Evolutionary conservation across 2,329 filamentous ascomycete species (phyloP), one percentile per base, ranked within the genome.

Genomic region (Pseudopyricularia cyperi): DNA sequence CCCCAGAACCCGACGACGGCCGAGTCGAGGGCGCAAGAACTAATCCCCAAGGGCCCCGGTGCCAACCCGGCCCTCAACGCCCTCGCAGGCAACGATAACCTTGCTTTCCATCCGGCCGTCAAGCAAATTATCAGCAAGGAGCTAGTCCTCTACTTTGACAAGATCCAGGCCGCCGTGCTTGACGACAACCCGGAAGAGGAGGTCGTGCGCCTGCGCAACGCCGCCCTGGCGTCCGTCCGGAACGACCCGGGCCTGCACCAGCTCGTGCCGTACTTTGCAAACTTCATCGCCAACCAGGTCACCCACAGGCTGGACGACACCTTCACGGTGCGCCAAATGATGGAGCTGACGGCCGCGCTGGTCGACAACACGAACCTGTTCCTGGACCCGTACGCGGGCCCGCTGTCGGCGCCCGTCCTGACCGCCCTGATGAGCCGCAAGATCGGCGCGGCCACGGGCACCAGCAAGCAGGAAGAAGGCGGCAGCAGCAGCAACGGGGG

Each of bases 81-180:
- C 15, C 79, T 90, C 58, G 85, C 84, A 50, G 90, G 90, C 47
- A 84, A 86, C 61, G 89, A 95, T 60, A 89, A 87, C 59, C 77
- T 90, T 52, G 77, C 83, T 42, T 83, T 95, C 68, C 91, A 91
- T 64, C 91, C 93, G 2, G 76, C 90, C 12, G 90, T 98, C 57
- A 97, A 97, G 69, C 93, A 98, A 64, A 86, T 96, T 48, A 79
- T 98, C 46, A 95, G 89, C 57, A 95, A 95, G 68, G 93, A 98
- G 69, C 80, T 97, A 22, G 89, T 95, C 56, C 80, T 97, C 33
- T 96, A 96, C 72, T 98, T 97, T 63, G 89, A 96, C 64, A 95
- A 95, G 67, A 89, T 97, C 54, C 90, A 89, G 65, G 79, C 79
- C 50, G 91, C 93, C 11, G 79, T 98, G 47, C 77, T 96, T 54